Base-by-base conservation (phyloP, 352 stramenopile genomes). In the Globisporangium acanthophoron region DNA sequence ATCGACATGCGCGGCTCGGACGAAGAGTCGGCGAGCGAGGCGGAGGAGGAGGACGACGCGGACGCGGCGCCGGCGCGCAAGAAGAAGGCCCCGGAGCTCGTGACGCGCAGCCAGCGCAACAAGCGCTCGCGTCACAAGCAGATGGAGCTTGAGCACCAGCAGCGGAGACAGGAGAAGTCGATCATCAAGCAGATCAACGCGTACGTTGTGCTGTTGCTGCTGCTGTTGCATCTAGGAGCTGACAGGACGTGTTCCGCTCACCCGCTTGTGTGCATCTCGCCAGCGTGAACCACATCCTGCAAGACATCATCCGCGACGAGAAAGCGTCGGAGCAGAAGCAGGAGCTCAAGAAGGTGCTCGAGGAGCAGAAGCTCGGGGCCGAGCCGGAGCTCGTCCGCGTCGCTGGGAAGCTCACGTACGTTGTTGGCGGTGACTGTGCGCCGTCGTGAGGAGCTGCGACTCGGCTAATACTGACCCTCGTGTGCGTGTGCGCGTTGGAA, bases 171-270 rank as follows among this genome's bases (percentile, higher is more conserved):
- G 29, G 71, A 90, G 49, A 91, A 92, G 64, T 56, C 74, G n/a
- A 74, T 93, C 41, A 62, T 92, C 59, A 92, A 92, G 70, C 85
- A 94, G 60, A 94, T 94, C 62, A 94, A 94, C 59, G 67, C 71
- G 85, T 94, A 79, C 66, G 75, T 85, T 11, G 11, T 29, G 18
- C n/a, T 16, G 15, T 5, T 24, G 3, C 3, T 37, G 18, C 33
- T 35, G 9, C 12, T 7, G 3, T 3, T 1, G 16, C 9, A 12
- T 40, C 3, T 1, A 29, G 31, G 29, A 37, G 21, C 7, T 24
- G 11, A 51, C 0, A 6, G 39, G 1, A 6, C 16, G 29, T 0
- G n/a, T 3, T 12, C 24, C 45, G 27, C 33, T 67, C 16, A 60
- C 55, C 20, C 31, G 41, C 15, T 52, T 13, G 13, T 18, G 15